These are phyloP conservation scores for Nicotiana attenuata DNA, from an alignment of 257 asterid species.

Conservation along the genomic window DNA sequence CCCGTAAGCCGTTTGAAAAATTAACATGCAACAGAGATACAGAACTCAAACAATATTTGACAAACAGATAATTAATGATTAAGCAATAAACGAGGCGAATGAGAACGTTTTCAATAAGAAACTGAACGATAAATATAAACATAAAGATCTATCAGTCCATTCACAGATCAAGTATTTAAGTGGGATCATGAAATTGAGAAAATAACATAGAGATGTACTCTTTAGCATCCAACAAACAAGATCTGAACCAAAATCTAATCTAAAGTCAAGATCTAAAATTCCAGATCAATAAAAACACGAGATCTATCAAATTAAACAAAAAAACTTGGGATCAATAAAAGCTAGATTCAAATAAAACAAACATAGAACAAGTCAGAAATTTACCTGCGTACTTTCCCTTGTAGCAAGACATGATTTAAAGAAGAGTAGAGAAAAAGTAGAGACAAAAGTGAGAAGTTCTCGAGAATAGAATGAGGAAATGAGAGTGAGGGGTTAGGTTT, in stretches of 20 bases:
- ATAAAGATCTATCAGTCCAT: background rate
- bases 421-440: background rate
- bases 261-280: background rate
- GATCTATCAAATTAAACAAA: background rate
- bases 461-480: background rate
- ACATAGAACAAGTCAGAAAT: background rate
- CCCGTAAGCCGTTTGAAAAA: no score
- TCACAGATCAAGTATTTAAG: no score
- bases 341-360: background rate
- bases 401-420: slow-evolving; percentile 21
- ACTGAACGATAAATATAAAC: background rate
- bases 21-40: background rate
- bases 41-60: background rate
- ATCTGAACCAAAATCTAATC: background rate
- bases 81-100: background rate
- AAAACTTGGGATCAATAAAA: background rate
- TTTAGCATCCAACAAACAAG: background rate
- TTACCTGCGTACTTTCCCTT: slow-evolving; percentile 23
- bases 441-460: background rate
- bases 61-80: background rate
- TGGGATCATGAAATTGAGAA: background rate
- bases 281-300: background rate
- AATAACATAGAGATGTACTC: background rate
- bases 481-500: background rate
- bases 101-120: background rate